Base-by-base conservation (phyloP, 306 rosid species). In the Inga laurina region DNA sequence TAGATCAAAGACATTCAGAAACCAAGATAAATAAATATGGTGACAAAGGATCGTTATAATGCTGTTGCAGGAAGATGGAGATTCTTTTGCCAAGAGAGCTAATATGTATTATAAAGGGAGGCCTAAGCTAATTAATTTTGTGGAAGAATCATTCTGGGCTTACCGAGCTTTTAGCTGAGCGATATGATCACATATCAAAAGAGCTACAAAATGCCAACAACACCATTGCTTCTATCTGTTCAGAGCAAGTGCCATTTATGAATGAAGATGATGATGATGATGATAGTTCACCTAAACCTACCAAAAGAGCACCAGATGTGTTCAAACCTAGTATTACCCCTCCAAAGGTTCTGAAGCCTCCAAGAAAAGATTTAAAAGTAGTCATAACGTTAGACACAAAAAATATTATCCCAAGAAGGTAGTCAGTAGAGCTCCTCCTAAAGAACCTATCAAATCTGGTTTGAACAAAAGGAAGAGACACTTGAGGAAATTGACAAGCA, bases 161-260 rank as follows among this genome's bases (percentile, higher is more conserved):
- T 94, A 97, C 82, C 89, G 97, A 77, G 89, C 98, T 77, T 27
- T 90, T 97, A 76, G 99, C 98, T 5, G 99, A 97, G 76, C 85
- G 99, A 72, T 97, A 97, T 16, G 99, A 97, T 70, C 97, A 97
- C 87, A 81, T 97, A 83, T 97, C 99, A 74, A 97, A 88, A 16
- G 99, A 97, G 91, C 88, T 97, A 67, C 99, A 97, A 72, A 97
- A 94, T 81, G 99, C 99, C 82, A 97, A 97, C 88, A 94, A 81
- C 85, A 91, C 97, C 24, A 92, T 97, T 78, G 99, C 99, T 82
- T 85, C 95, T 69, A 91, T 86, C 79, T 97, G 89, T 76, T 98
- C 99, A 0, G 99, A 97, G 46, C 95, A 94, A 81, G 98, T 94
- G 77, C 95, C 97, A 57, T 83, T 86, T 79, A 92, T 97, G 97